These are phyloP conservation scores for Fusarium clavum DNA, from an alignment of 2,329 filamentous ascomycete genomes.

Conservation along the genomic window DNA sequence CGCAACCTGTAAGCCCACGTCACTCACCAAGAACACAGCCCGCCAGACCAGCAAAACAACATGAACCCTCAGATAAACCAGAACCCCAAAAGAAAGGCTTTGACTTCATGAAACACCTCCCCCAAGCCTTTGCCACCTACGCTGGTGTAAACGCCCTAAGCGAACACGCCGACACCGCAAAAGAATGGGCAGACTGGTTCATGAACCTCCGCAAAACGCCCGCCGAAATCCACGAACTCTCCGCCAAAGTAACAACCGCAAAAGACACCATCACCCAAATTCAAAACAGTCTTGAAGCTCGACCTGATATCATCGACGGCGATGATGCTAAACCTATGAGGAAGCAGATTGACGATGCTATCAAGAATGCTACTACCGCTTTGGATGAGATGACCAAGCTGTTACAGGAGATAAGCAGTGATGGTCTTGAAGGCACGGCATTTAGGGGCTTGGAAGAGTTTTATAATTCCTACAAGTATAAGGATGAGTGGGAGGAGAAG, in stretches of 20 bases:
- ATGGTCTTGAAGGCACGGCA: conserved; percentile 36
- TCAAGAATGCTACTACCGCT: conserved; percentile 43
- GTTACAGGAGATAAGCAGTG: conserved; percentile 46
- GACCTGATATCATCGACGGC: conserved; percentile 50
- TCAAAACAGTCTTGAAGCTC: conserved; percentile 43
- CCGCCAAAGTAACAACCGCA: conserved; percentile 45
- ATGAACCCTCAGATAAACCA: not conserved
- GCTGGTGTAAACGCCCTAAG: conserved; percentile 44
- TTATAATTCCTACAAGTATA: conserved; percentile 51
- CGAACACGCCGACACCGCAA: conserved; percentile 49
- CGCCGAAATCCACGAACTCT: conserved; percentile 47
- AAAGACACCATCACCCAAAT: conserved; percentile 50
- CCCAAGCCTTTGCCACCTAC: conserved; percentile 44
- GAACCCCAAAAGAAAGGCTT: not conserved
- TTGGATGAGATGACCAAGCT: conserved; percentile 49
- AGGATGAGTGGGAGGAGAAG: conserved; percentile 49
- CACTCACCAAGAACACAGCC: not conserved
- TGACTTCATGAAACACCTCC: conserved; percentile 41
- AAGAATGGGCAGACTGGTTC: conserved; percentile 52
- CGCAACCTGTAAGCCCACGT: not conserved
- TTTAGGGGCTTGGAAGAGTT: conserved; percentile 46
- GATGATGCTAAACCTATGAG: conserved; percentile 45
- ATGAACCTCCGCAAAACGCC: conserved; percentile 49
- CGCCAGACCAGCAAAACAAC: not conserved
- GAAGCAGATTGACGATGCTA: conserved; percentile 47